phyloP scores from a whole-genome alignment of 176 grass and related monocot species.

The bread wheat (Triticum aestivum) region IWGSC_CS_RefSeq_v2.1 NC_057804.1:122392771-122393270 shows the following conservation, averaged over 20 bases:
- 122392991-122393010: conserved; percentile 59
- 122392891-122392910: neutral
- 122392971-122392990: conserved; percentile 93
- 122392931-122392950: neutral
- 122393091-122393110: conserved; percentile 37
- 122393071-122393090: conserved; percentile 64
- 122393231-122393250: no score
- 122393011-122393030: conserved; percentile 77
- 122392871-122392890: neutral
- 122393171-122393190: no score
- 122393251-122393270: no score
- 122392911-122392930: neutral
- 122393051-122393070: conserved; percentile 53
- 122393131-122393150: no score
- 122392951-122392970: conserved; percentile 16
- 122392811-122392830: conserved; percentile 12
- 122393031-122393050: conserved; percentile 61
- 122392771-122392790: conserved; percentile 61
- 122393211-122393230: no score
- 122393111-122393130: neutral
- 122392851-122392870: neutral
- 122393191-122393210: no score
- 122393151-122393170: no score
- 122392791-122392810: conserved; percentile 45
- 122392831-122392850: neutral